These are phyloP conservation scores for Elaeis guineensis DNA, from an alignment of 176 grass and related monocot species.

Conservation along the genomic window DNA sequence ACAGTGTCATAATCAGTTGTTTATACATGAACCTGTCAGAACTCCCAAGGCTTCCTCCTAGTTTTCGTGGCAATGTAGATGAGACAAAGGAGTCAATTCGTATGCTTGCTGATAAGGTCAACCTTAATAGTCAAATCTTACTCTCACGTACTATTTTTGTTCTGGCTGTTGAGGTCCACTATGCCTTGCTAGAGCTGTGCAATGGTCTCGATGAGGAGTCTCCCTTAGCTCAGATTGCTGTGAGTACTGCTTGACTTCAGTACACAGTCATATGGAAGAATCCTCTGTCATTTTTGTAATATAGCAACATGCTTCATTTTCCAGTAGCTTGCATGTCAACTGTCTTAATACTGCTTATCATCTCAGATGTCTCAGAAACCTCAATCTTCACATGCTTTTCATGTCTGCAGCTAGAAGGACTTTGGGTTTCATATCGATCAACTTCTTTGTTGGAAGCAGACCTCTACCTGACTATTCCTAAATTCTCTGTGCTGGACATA, in stretches of 20 bases:
- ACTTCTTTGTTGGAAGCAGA: conserved; percentile 85
- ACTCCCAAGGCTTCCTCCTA: conserved; percentile 73
- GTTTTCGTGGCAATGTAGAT: conserved; percentile 71
- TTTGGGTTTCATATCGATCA: conserved; percentile 97
- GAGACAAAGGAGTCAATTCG: conserved; percentile 86
- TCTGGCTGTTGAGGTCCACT: conserved; percentile 65
- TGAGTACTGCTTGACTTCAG: conserved; percentile 33
- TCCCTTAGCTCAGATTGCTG: conserved; percentile 69
- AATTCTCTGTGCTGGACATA: conserved; percentile 78
- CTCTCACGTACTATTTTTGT: conserved; percentile 64
- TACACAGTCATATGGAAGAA: too few relatives aligned
- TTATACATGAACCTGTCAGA: conserved; percentile 81
- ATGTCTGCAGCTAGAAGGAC: conserved; percentile 68
- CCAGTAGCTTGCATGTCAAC: too few relatives aligned
- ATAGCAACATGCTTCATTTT: too few relatives aligned
- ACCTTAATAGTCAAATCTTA: conserved; percentile 67
- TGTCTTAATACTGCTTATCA: too few relatives aligned
- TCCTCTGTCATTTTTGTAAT: too few relatives aligned
- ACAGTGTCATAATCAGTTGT: conserved; percentile 81
- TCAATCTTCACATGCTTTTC: too few relatives aligned
- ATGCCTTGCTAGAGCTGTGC: conserved; percentile 66
- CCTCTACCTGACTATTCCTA: conserved; percentile 77
- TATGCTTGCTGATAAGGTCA: conserved; percentile 91
- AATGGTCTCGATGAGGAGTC: conserved; percentile 82
- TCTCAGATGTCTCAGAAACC: too few relatives aligned